Percentiles rank a stretch among this genome's conserved stretches.
These are phyloP conservation scores for Dactylellina sp. DNA, from an alignment of 2,329 filamentous ascomycete genomes.

Conservation along the genomic window DNA sequence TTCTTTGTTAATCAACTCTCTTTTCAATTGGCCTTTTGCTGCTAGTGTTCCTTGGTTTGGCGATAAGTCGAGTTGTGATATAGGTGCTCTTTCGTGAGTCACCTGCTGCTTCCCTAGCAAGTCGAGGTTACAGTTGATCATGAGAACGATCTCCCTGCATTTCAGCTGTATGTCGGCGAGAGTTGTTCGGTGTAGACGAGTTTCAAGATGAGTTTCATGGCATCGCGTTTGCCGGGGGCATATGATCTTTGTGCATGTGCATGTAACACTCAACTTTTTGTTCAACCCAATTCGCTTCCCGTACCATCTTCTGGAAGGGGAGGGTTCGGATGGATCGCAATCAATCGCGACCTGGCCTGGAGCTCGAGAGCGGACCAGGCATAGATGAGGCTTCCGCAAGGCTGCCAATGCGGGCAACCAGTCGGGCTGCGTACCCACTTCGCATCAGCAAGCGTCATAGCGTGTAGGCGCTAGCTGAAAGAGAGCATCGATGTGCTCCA, in stretches of 20 bases:
- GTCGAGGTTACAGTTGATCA: constrained; percentile 34
- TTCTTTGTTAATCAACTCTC: too few relatives aligned
- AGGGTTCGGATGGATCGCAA: constrained; percentile 14
- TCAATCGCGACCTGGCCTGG: constrained; percentile 28
- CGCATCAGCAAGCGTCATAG: constrained; percentile 52
- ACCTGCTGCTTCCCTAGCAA: constrained; percentile 15
- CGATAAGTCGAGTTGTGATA: constrained; percentile 12
- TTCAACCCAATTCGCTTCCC: too few relatives aligned
- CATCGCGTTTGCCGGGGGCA: constrained; percentile 1
- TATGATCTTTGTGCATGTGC: constrained; percentile 3
- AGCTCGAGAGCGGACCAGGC: constrained; percentile 19
- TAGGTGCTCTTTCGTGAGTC: constrained; percentile 29
- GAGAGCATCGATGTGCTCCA: constrained; percentile 27
- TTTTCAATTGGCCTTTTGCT: constrained; percentile 1
- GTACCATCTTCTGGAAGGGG: background rate
- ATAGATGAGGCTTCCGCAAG: constrained; percentile 52
- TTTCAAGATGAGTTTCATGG: constrained; percentile 41
- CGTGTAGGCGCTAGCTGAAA: constrained; percentile 51
- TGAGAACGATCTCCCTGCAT: constrained; percentile 39
- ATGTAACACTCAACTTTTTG: constrained; percentile 16
- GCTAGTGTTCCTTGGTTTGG: constrained; percentile 7
- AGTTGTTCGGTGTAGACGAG: background rate
- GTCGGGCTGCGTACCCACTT: constrained; percentile 45
- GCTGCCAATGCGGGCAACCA: constrained; percentile 44
- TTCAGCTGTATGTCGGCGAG: constrained; percentile 13